Evolutionary conservation across 345 rosid species (phyloP).

Genomic region (Brassica incana): DNA sequence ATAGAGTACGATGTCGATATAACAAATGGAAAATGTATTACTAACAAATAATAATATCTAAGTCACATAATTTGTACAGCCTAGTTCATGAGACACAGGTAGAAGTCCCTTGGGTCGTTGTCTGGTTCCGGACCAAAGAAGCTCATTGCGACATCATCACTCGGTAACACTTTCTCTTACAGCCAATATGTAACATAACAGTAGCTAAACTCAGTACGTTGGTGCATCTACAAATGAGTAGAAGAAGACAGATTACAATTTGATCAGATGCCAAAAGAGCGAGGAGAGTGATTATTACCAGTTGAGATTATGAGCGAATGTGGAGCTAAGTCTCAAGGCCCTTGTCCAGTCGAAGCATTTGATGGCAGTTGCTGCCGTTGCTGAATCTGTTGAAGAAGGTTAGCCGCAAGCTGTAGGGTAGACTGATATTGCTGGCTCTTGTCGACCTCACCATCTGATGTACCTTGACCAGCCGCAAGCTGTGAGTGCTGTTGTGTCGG

Average conservation of each 20-base stretch:
- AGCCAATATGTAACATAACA: background rate
- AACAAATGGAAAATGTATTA: background rate
- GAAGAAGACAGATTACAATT: background rate
- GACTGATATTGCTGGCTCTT: too few relatives aligned
- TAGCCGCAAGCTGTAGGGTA: slow-evolving; percentile 58
- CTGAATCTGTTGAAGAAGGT: slow-evolving; percentile 86
- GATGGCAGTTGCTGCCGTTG: slow-evolving; percentile 54
- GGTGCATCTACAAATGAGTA: background rate
- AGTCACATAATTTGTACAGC: slow-evolving; percentile 11
- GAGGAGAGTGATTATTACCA: slow-evolving; percentile 43
- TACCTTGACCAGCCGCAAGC: slow-evolving; percentile 43
- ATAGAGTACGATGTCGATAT: background rate
- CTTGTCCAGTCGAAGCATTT: slow-evolving; percentile 45
- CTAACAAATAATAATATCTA: background rate
- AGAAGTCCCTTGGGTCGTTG: background rate
- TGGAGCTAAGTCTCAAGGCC: slow-evolving; percentile 43
- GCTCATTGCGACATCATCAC: slow-evolving; percentile 2
- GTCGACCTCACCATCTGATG: too few relatives aligned
- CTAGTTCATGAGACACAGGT: background rate
- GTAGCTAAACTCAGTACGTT: background rate
- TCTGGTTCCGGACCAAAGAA: slow-evolving; percentile 25
- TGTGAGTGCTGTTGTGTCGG: slow-evolving; percentile 54
- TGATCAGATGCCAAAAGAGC: background rate
- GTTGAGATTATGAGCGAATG: slow-evolving; percentile 15
- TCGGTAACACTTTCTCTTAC: slow-evolving; percentile 7